phyloP scores from a whole-genome alignment of 345 rosid species.

The Syzygium aqueum region DNA sequence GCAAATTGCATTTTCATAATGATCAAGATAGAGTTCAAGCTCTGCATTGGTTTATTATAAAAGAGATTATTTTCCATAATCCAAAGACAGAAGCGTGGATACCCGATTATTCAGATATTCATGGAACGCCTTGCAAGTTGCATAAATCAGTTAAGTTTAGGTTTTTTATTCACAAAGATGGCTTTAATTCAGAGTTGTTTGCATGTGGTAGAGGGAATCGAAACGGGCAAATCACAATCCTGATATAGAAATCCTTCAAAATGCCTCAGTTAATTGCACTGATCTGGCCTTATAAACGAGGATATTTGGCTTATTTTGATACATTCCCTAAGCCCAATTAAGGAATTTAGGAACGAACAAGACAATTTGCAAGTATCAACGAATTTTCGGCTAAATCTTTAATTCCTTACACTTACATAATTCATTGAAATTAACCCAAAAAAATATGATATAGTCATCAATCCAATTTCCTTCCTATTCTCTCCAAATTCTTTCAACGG shows the following conservation, averaged over 20 bases:
- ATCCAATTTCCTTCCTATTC: neutral
- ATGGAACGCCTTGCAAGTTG: accelerated
- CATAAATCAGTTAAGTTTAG: neutral
- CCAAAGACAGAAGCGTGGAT: neutral
- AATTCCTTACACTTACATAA: neutral
- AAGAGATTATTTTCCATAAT: neutral
- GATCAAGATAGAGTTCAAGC: accelerated
- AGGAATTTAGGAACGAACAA: neutral
- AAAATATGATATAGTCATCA: neutral
- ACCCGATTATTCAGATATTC: accelerated
- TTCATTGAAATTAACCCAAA: neutral
- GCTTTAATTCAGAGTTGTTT: neutral
- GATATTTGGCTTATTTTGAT: neutral
- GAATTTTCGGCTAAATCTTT: neutral
- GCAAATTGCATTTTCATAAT: neutral
- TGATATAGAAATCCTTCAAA: accelerated
- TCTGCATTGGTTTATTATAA: neutral
- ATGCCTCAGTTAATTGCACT: accelerated
- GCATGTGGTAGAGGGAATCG: neutral
- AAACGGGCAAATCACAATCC: neutral
- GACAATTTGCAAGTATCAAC: neutral
- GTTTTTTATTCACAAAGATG: neutral
- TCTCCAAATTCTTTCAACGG: neutral
- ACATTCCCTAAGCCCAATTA: neutral
- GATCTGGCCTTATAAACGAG: neutral